These are phyloP conservation scores for Heliamphora exappendiculata DNA, from an alignment of 148 eudicot species.

Conservation along the genomic window DNA sequence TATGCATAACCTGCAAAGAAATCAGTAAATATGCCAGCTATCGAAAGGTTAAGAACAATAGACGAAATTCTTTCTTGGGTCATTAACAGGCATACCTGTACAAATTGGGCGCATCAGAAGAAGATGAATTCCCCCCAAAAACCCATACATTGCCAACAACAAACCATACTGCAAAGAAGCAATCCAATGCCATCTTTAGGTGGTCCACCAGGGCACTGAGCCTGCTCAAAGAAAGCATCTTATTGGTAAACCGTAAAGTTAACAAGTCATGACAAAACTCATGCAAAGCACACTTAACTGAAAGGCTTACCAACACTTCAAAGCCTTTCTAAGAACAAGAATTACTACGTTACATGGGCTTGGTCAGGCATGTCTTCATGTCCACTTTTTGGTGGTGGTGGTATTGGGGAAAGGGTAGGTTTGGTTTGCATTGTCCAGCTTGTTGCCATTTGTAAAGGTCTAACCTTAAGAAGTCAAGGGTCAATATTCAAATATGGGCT, in stretches of 20 bases:
- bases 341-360: background rate
- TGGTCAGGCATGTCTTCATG: background rate
- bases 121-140: constrained; percentile 68
- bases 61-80: too few species aligned
- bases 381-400: background rate
- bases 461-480: background rate
- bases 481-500: background rate
- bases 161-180: constrained; percentile 85
- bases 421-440: background rate
- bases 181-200: constrained; percentile 71
- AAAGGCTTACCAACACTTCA: background rate
- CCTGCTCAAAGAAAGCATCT: constrained; percentile 27
- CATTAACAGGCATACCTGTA: constrained; percentile 41
- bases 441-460: background rate
- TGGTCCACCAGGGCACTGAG: constrained; percentile 46
- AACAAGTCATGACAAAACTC: background rate
- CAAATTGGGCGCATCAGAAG: constrained; percentile 69
- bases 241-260: background rate
- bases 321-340: background rate
- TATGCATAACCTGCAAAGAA: constrained; percentile 49
- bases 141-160: constrained; percentile 79
- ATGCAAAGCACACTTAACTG: background rate
- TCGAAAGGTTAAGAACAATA: background rate
- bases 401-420: background rate
- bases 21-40: background rate